These are phyloP conservation scores for Hypoxylon rickii DNA, from an alignment of 495 filamentous ascomycete species.

Conservation along the genomic window DNA sequence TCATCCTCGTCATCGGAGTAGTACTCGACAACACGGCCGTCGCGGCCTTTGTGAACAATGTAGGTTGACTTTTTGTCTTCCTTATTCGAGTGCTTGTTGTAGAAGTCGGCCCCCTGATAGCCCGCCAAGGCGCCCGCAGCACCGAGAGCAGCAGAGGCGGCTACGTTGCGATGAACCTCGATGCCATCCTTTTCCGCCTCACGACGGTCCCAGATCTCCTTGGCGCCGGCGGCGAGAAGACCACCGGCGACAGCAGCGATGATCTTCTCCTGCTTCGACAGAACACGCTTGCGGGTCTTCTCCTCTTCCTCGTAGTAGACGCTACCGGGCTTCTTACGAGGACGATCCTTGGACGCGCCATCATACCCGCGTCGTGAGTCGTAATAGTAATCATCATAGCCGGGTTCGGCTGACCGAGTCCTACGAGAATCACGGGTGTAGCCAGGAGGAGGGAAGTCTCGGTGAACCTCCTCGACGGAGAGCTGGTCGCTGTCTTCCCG, in stretches of 20 bases:
- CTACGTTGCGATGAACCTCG: constrained; percentile 54
- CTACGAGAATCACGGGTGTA: constrained; percentile 58
- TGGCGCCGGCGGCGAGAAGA: constrained; percentile 57
- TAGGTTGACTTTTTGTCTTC: constrained; percentile 52
- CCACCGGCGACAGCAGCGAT: constrained; percentile 59
- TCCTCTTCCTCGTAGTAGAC: constrained; percentile 52
- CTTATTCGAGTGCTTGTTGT: constrained; percentile 55
- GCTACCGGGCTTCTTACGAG: constrained; percentile 41
- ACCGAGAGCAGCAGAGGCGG: constrained; percentile 57
- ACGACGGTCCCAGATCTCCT: constrained; percentile 60
- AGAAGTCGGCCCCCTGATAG: constrained; percentile 58
- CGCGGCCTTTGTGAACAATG: constrained; percentile 46
- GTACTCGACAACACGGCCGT: constrained; percentile 52
- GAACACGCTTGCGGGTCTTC: constrained; percentile 48
- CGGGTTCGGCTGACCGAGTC: constrained; percentile 54
- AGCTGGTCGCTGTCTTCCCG: constrained; percentile 61
- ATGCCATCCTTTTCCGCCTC: constrained; percentile 51
- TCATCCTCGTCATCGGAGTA: constrained; percentile 59
- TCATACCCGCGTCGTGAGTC: constrained; percentile 46
- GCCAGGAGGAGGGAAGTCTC: constrained; percentile 68
- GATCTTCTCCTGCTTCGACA: constrained; percentile 62
- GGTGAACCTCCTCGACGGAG: constrained; percentile 67
- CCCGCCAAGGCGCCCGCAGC: constrained; percentile 59
- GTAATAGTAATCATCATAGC: constrained; percentile 50
- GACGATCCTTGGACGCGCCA: constrained; percentile 44